Base-by-base conservation (phyloP, 352 stramenopile genomes). In the Pythium pyrilobum region DNA sequence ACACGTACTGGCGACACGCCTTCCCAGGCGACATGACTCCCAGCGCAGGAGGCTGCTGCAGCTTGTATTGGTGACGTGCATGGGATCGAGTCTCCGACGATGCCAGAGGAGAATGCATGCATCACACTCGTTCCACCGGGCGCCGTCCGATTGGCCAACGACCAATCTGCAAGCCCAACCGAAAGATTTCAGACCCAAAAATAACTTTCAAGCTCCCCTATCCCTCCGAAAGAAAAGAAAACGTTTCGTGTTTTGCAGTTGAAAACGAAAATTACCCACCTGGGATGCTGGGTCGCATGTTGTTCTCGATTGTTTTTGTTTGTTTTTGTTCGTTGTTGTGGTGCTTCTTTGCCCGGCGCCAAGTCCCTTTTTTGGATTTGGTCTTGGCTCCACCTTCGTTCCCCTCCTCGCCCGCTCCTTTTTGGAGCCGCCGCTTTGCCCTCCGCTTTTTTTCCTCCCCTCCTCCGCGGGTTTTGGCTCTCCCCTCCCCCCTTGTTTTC, bases 221-320 rank as follows among this genome's bases (percentile, higher is more conserved):
- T 23, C 57, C 57, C 56, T 45, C 16, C 15, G 50, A 47, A 65
- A 59, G 57, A 59, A 65, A 59, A 58, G 48, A 64, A 64, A 57
- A 40, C 27, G 36, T 64, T 52, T 44, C 31, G 21, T n/a, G 21
- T 25, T 32, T 11, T 25, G 32, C 10, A 25, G 2, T 9, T 51
- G 9, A 24, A 24, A 18, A 45, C 20, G 8, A 36, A 40, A 32
- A 38, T 59, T 46, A 36, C 50, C 12, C 10, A 37, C n/a, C n/a
- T n/a, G 18, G 18, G n/a, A 42, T 42, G 13, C 13, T 42, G 37
- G 18, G 37, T 11, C 37, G 10, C 31, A 24, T 16, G 48, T 37
- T 43, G 27, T 64, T 57, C 56, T 64, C 56, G 55, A 63, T 64
- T 47, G 48, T 53, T 50, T 2, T 48, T 16, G 33, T 40, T 58